Percentiles rank a stretch among this genome's conserved stretches.
Conservation (phyloP, 2,329 filamentous ascomycete genomes). For the Aspergillus quadricinctus region DNA sequence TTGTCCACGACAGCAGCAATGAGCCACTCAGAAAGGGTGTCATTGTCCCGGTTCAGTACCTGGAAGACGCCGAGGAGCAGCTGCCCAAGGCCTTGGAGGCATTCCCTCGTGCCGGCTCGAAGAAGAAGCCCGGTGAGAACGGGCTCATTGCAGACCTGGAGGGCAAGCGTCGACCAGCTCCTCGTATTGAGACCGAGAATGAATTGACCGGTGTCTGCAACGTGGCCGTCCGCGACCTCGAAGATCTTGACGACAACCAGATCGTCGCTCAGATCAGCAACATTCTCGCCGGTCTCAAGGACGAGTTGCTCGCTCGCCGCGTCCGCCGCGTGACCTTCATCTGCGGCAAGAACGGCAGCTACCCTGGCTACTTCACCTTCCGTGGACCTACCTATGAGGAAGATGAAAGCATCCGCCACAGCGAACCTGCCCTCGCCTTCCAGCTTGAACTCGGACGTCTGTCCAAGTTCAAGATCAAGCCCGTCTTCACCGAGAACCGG, state of each 20-base stretch:
- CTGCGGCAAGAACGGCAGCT: constrained; percentile 89
- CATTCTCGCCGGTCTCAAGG: constrained; percentile 75
- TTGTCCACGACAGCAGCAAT: constrained; percentile 62
- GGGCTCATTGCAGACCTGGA: constrained; percentile 68
- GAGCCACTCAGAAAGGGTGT: constrained; percentile 89
- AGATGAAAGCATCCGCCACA: constrained; percentile 94
- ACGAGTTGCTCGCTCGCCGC: constrained; percentile 73
- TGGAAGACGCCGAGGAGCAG: constrained; percentile 89
- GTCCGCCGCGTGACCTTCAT: constrained; percentile 94
- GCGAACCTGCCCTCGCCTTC: constrained; percentile 93
- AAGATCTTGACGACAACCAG: constrained; percentile 77
- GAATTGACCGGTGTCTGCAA: constrained; percentile 92
- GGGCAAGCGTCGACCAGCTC: constrained; percentile 62
- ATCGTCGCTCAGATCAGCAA: constrained; percentile 69
- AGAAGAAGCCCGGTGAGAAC: constrained; percentile 53
- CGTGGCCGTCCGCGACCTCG: constrained; percentile 82
- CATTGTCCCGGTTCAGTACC: constrained; percentile 85
- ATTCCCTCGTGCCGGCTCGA: constrained; percentile 59
- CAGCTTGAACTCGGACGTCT: constrained; percentile 93
- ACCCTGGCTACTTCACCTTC: constrained; percentile 98
- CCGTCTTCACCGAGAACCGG: constrained; percentile 97
- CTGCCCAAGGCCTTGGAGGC: constrained; percentile 79
- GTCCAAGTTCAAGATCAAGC: constrained; percentile 96
- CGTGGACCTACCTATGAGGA: constrained; percentile 84
- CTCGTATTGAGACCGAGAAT: constrained; percentile 58